These are phyloP conservation scores for Cladophialophora exuberans DNA, from an alignment of 2,329 filamentous ascomycete genomes.

Conservation along the genomic window DNA sequence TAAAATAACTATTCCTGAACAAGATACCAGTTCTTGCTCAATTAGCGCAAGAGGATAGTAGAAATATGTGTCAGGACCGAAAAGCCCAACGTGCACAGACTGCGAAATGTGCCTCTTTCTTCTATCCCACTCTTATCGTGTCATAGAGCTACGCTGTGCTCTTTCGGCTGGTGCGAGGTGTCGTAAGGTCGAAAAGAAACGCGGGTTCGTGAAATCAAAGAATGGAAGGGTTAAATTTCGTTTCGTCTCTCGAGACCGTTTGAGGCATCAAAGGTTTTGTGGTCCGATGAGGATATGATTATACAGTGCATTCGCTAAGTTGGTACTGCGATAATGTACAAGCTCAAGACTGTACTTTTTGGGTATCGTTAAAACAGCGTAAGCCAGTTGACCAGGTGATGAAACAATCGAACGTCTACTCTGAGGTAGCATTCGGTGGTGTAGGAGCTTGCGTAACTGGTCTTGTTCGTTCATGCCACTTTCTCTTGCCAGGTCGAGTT, in stretches of 20 bases:
- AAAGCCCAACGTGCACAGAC: too few relatives aligned
- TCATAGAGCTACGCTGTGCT: not conserved
- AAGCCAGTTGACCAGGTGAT: not conserved
- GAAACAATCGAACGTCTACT: conserved; percentile 6
- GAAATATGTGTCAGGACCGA: too few relatives aligned
- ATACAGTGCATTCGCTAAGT: too few relatives aligned
- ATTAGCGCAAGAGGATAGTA: too few relatives aligned
- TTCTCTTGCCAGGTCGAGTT: conserved; percentile 81
- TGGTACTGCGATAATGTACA: conserved; percentile 26
- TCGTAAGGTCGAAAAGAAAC: not conserved
- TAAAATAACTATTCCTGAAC: too few relatives aligned
- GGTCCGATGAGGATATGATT: too few relatives aligned
- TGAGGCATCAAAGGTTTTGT: too few relatives aligned
- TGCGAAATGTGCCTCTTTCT: not conserved
- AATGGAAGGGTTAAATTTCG: too few relatives aligned
- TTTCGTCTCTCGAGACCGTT: too few relatives aligned
- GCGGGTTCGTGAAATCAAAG: not conserved
- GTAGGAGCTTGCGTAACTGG: conserved; percentile 20
- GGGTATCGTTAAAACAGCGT: conserved; percentile 2
- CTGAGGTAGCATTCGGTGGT: conserved; percentile 21
- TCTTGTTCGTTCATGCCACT: conserved; percentile 64
- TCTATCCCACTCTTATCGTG: not conserved
- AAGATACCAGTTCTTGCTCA: too few relatives aligned
- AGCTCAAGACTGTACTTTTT: conserved; percentile 14
- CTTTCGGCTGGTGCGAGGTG: not conserved